Percentiles rank a stretch among this genome's conserved stretches.
phyloP scores from a whole-genome alignment of 2,329 filamentous ascomycete genomes.

The Ceratocystis variospora region DNA sequence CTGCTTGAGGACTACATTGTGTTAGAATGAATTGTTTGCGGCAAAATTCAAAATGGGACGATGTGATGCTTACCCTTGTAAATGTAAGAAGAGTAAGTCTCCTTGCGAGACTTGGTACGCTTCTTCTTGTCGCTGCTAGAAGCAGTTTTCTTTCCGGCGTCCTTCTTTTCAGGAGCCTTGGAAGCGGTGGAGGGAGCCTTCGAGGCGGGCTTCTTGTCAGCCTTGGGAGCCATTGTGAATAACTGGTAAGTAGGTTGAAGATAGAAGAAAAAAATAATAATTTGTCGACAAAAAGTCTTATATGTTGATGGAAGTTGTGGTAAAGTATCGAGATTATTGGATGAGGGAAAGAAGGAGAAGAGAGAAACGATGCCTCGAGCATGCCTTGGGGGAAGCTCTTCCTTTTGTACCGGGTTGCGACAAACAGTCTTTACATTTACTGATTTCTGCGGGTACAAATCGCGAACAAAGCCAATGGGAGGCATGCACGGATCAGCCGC shows the following conservation, averaged over 20 bases:
- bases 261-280: slow-evolving; percentile 15
- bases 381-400: slow-evolving; percentile 38
- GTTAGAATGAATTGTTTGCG: slow-evolving; percentile 16
- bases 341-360: slow-evolving; percentile 25
- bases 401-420: slow-evolving; percentile 50
- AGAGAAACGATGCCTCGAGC: slow-evolving; percentile 32
- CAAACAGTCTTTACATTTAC: slow-evolving; percentile 31
- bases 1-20: slow-evolving; percentile 80
- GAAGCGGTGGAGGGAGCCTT: slow-evolving; percentile 74
- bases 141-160: slow-evolving; percentile 99
- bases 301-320: slow-evolving; percentile 19
- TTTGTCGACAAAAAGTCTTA: not conserved
- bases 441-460: slow-evolving; percentile 33
- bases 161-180: slow-evolving; percentile 84
- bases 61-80: slow-evolving; percentile 71
- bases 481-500: slow-evolving; percentile 16
- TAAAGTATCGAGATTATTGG: slow-evolving; percentile 19
- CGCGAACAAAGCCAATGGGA: slow-evolving; percentile 15
- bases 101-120: slow-evolving; percentile 99
- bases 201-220: slow-evolving; percentile 95
- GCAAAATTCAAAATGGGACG: slow-evolving; percentile 7
- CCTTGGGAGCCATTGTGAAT: slow-evolving; percentile 87
- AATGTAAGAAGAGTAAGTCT: slow-evolving; percentile 99
- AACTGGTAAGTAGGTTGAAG: slow-evolving; percentile 22
- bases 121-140: slow-evolving; percentile 99